phyloP scores from a whole-genome alignment of 177 flowering plant species.

The Vitis hybrid region DNA sequence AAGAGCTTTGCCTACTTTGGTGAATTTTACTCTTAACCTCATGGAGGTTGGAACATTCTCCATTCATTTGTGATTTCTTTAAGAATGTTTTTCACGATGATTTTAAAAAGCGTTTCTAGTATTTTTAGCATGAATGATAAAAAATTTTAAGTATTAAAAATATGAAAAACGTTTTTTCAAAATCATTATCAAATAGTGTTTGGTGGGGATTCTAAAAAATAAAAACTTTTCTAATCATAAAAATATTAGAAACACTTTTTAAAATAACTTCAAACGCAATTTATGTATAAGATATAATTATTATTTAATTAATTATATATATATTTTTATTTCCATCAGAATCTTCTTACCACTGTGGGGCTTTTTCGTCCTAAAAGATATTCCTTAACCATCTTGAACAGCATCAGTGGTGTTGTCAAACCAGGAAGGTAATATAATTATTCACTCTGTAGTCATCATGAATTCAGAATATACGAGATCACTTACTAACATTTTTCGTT shows the following conservation, averaged over 20 bases:
- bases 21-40: slow-evolving; percentile 50
- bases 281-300: neutral
- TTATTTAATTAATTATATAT: neutral
- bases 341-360: slow-evolving; percentile 36
- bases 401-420: slow-evolving; percentile 62
- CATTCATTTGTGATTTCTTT: neutral
- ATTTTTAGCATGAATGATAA: no score
- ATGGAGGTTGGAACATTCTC: slow-evolving; percentile 50
- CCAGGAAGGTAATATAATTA: slow-evolving; percentile 65
- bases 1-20: slow-evolving; percentile 85
- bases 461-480: neutral
- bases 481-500: no score
- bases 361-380: slow-evolving; percentile 53
- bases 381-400: slow-evolving; percentile 56
- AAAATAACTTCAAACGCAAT: rapidly evolving
- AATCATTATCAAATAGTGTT: no score
- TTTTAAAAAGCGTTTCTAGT: neutral
- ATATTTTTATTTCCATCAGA: slow-evolving; percentile 34
- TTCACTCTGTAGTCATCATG: no score
- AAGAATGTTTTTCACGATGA: neutral
- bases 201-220: no score
- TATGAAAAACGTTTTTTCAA: no score
- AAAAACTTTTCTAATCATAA: neutral
- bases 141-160: neutral
- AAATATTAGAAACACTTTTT: no score